Evolutionary conservation across 257 asterid species (phyloP).

Genomic region (Solanum stenotomum): DNA sequence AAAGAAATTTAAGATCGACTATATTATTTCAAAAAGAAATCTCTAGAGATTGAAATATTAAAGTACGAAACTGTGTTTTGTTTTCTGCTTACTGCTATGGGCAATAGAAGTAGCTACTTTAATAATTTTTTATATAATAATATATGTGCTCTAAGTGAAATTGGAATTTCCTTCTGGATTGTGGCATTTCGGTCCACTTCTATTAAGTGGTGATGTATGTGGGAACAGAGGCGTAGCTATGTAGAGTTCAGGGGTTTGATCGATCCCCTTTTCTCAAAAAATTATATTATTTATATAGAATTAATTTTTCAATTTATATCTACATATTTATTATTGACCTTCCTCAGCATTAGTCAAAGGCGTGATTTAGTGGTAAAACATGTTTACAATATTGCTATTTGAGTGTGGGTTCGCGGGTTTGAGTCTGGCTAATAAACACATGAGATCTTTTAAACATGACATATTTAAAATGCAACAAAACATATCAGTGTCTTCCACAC

Average conservation of each 20-base stretch:
- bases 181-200: neutral
- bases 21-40: neutral
- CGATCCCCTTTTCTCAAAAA: fast-evolving
- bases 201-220: neutral
- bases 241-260: too few relatives aligned
- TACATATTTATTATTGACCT: neutral
- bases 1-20: neutral
- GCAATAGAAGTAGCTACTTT: neutral
- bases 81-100: too few relatives aligned
- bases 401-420: neutral
- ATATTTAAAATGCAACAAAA: too few relatives aligned
- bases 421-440: neutral
- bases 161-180: neutral
- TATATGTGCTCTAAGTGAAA: neutral
- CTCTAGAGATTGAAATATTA: neutral
- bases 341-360: neutral
- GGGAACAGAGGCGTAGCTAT: neutral
- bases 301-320: too few relatives aligned
- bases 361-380: neutral
- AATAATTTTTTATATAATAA: neutral
- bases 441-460: neutral
- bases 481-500: too few relatives aligned
- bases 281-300: too few relatives aligned
- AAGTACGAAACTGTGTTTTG: too few relatives aligned
- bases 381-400: neutral